Conservation (phyloP, 768 basidiomycete species). For the Suillus variegatus region DNA sequence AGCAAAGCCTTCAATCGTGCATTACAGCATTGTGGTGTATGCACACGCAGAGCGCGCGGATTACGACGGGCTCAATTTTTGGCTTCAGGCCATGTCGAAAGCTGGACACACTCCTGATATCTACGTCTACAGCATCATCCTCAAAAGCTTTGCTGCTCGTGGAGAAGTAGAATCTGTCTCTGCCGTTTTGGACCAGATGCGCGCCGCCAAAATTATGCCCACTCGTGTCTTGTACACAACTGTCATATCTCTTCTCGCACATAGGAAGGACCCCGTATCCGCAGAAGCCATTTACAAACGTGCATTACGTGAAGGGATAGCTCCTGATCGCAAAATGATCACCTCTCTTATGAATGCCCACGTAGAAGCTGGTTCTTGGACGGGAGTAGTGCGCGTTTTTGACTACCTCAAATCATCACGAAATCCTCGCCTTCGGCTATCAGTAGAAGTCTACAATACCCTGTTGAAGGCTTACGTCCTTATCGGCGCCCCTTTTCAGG, state of each 20-base stretch:
- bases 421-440: constrained; percentile 40
- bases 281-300: constrained; percentile 69
- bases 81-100: constrained; percentile 54
- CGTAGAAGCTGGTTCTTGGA: constrained; percentile 80
- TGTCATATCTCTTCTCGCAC: constrained; percentile 66
- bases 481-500: constrained; percentile 72
- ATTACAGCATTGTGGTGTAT: constrained; percentile 59
- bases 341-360: constrained; percentile 80
- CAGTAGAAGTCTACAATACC: constrained; percentile 70
- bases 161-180: constrained; percentile 57
- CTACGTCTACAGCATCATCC: constrained; percentile 59
- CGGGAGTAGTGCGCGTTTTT: constrained; percentile 69
- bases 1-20: constrained; percentile 44
- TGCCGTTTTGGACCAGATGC: constrained; percentile 63
- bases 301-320: constrained; percentile 61
- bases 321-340: constrained; percentile 66
- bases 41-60: constrained; percentile 53
- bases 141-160: constrained; percentile 54
- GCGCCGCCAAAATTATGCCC: constrained; percentile 45
- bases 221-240: constrained; percentile 61
- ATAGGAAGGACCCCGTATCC: constrained; percentile 57
- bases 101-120: constrained; percentile 54
- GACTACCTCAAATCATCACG: constrained; percentile 51
- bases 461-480: constrained; percentile 84
- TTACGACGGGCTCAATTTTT: constrained; percentile 47